Base-by-base conservation (phyloP, 2,329 filamentous ascomycete genomes). In the Aspergillus flavus region DNA sequence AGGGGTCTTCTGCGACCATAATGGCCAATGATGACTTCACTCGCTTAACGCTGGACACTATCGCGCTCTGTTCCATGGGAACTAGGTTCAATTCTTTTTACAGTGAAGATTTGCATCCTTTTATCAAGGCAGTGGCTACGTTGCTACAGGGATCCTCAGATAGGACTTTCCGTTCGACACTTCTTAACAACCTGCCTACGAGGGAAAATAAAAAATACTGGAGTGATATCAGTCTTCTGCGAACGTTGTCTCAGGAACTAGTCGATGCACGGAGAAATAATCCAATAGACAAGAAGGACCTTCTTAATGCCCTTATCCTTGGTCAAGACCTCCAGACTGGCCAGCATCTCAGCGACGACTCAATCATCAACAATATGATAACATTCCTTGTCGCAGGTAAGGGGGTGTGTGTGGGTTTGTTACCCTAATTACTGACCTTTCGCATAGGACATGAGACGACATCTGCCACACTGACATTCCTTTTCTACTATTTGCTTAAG, bases 31-130 rank as follows among this genome's bases (percentile, higher is more conserved):
- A 90, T 21, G 89, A 92, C 74, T 91, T 91, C 66, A 91, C 90
- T 2, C 84, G 90, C n/a, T 79, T 93, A 36, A 87, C 90, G 0
- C 83, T 93, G 2, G 91, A 93, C 72, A 90, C 89, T 0, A 83
- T 93, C 10, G 89, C 88, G 1, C 82, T 93, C 32, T 90, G 89
- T 73, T 81, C 86, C n/a, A 90, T 91, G 87, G 85, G 86, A 43
- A 89, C 84, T 63, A 87, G 90, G 21, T 93, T 93, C 82, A 93
- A 93, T 76, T 89, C 86, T 1, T 92, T 89, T 76, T 93, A 93
- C 72, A 82, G 83, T 32, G 85, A 91, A 16, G 81, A 87, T 10
- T 79, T 90, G 73, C 91, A 93, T 67, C 89, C 90, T 0, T 93
- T 93, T 68, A 82, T 92, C 45, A 75, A 82, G 52, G 85, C 88